phyloP scores from a whole-genome alignment of 2,329 filamentous ascomycete species.

The Beauveria caledonica region DNA sequence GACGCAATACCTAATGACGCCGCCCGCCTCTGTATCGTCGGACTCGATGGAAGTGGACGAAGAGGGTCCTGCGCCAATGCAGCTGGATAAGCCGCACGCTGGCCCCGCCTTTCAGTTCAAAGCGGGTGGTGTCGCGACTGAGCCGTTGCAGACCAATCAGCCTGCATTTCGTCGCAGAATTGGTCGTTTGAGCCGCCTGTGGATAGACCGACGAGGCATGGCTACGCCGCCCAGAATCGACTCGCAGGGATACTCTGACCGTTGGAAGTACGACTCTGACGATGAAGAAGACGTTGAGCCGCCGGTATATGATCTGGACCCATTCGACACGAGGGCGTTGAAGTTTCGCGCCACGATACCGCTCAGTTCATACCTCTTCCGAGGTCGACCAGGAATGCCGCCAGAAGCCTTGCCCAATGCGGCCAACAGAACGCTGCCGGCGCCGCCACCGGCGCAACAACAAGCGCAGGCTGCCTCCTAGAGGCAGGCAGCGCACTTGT shows the following conservation, averaged over 20 bases:
- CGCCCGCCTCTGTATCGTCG: conserved; percentile 48
- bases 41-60: conserved; percentile 51
- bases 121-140: conserved; percentile 29
- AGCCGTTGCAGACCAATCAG: conserved; percentile 32
- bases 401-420: conserved; percentile 17
- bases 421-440: conserved; percentile 12
- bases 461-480: conserved; percentile 16
- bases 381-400: conserved; percentile 28
- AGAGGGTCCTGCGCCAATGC: conserved; percentile 35
- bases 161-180: conserved; percentile 76
- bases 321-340: conserved; percentile 51
- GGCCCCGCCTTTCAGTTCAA: conserved; percentile 38
- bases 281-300: conserved; percentile 71
- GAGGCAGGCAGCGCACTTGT: not conserved
- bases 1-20: conserved; percentile 61
- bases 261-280: conserved; percentile 83
- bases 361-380: conserved; percentile 34
- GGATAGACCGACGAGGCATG: conserved; percentile 77
- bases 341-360: conserved; percentile 54
- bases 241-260: conserved; percentile 45
- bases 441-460: conserved; percentile 15
- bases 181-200: conserved; percentile 74
- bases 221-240: conserved; percentile 39
- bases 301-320: conserved; percentile 67
- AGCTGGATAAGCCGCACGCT: conserved; percentile 24